These are phyloP conservation scores for Saprolegnia diclina DNA, from an alignment of 352 stramenopile genomes.

Conservation along the genomic window DNA sequence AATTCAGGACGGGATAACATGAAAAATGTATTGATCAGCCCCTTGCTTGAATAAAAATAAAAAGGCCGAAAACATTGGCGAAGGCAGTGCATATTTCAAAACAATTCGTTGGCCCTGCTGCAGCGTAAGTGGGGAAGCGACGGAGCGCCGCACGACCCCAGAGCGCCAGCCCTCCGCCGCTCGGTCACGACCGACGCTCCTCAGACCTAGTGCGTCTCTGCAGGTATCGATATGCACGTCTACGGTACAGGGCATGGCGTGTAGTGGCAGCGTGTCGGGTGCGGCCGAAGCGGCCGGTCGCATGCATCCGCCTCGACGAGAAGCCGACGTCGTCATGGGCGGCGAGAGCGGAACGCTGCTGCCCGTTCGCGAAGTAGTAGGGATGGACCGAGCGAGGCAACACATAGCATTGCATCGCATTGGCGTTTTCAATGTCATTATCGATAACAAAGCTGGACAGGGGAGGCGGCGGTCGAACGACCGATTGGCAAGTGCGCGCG, in stretches of 20 bases:
- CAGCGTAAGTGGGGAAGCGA: no score
- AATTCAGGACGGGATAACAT: not conserved
- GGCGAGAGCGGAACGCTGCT: slow-evolving; percentile 18
- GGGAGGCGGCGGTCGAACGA: not conserved
- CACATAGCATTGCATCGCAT: slow-evolving; percentile 23
- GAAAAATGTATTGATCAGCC: not conserved
- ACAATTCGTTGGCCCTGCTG: not conserved
- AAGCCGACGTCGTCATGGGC: slow-evolving; percentile 16
- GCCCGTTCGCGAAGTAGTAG: slow-evolving; percentile 8
- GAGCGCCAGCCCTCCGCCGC: not conserved
- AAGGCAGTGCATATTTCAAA: not conserved
- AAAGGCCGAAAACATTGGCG: not conserved
- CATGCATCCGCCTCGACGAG: slow-evolving; percentile 11
- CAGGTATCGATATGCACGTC: not conserved
- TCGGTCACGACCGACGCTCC: not conserved
- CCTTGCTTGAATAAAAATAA: not conserved
- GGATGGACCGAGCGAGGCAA: slow-evolving; percentile 24
- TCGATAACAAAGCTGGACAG: slow-evolving; percentile 29
- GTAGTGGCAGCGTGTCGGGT: slow-evolving; percentile 6
- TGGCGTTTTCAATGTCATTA: slow-evolving; percentile 26
- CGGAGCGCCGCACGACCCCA: not conserved
- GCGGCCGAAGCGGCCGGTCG: slow-evolving; percentile 15
- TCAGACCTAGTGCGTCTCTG: not conserved
- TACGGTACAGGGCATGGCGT: not conserved
- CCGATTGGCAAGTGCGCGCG: not conserved